Evolutionary conservation across 75 land plant species (phyloP), one percentile per base, ranked within the genome.

Genomic region (Sequoia sempervirens): DNA sequence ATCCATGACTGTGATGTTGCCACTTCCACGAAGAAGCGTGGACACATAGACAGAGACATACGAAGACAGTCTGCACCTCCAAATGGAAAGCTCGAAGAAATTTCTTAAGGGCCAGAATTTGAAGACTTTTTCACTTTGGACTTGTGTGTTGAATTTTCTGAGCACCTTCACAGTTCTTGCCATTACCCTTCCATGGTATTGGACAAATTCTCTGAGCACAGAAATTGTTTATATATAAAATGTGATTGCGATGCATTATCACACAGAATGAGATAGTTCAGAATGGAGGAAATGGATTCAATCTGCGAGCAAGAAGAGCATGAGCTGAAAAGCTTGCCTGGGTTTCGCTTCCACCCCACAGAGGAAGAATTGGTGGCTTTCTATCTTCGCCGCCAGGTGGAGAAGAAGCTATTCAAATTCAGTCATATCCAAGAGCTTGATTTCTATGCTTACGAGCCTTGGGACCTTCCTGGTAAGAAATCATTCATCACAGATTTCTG

Each of bases 361-460:
- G 93, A 92, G 52, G 93, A 92, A 78, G 93, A 92, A 82, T 87
- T 92, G 5, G 90, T 92, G 23, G 85, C 87, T 66, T 89, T 90
- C 58, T 92, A 92, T 87, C 87, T 92, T 75, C 84, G 80, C 76
- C 37, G 84, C 36, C 90, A 90, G 84, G 90, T 80, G 34, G 84
- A 86, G 32, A 86, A 87, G 4, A 83, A 20, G 83, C 91, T 90
- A 3, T 73, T 90, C 85, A 91, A 91, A 15, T 89, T 91, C 46
- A 85, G 88, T 37, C 81, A 89, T 82, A 90, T 92, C 34, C 87
- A 91, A 50, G 93, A 90, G n/a, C 85, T 90, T 12, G 89, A 88
- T 75, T 86, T 92, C 41, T 84, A 87, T 86, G 89, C 87, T 68
- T 81, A 83, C 80, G 91, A 92, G 70, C 93, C 93, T 50, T 89